A percentile compares a stretch with the other conserved stretches of the same genome.
Evolutionary conservation across 805 yeast genomes (phyloP).

Genomic region (Suhomyces pyralidae): DNA sequence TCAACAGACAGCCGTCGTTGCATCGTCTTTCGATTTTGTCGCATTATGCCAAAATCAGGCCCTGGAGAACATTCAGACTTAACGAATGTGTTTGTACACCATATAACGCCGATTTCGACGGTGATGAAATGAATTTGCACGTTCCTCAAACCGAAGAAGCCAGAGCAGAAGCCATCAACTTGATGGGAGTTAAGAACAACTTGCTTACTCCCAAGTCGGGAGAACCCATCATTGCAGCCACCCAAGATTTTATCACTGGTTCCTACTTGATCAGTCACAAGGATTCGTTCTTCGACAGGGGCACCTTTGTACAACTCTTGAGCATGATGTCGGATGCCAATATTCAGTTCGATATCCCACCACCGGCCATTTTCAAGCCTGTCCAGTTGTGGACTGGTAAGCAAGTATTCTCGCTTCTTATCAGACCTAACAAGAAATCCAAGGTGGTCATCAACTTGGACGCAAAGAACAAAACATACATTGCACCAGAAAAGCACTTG

Average conservation of each 20-base stretch:
- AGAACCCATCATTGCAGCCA: slow-evolving; percentile 98
- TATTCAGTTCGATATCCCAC: slow-evolving; percentile 86
- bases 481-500: slow-evolving; percentile 66
- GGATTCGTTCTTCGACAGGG: slow-evolving; percentile 89
- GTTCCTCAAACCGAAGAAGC: slow-evolving; percentile 99
- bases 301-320: slow-evolving; percentile 73
- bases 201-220: slow-evolving; percentile 95
- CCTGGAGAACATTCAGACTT: slow-evolving; percentile 96
- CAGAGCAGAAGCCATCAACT: slow-evolving; percentile 94
- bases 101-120: slow-evolving; percentile 98
- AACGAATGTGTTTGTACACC: slow-evolving; percentile 99
- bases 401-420: slow-evolving; percentile 85
- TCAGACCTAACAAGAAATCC: slow-evolving; percentile 72
- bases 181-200: slow-evolving; percentile 97
- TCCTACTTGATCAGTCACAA: slow-evolving; percentile 89
- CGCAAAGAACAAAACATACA: slow-evolving; percentile 88
- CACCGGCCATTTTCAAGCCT: slow-evolving; percentile 92
- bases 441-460: slow-evolving; percentile 87
- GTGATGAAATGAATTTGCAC: slow-evolving; percentile 98
- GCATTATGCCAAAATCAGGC: slow-evolving; percentile 93
- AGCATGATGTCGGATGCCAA: slow-evolving; percentile 96
- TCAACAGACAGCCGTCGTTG: slow-evolving; percentile 96
- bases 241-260: slow-evolving; percentile 98
- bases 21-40: slow-evolving; percentile 92
- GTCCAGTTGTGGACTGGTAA: slow-evolving; percentile 94